These are phyloP conservation scores for Zalaria obscura DNA, from an alignment of 2,329 filamentous ascomycete genomes.

Conservation along the genomic window DNA sequence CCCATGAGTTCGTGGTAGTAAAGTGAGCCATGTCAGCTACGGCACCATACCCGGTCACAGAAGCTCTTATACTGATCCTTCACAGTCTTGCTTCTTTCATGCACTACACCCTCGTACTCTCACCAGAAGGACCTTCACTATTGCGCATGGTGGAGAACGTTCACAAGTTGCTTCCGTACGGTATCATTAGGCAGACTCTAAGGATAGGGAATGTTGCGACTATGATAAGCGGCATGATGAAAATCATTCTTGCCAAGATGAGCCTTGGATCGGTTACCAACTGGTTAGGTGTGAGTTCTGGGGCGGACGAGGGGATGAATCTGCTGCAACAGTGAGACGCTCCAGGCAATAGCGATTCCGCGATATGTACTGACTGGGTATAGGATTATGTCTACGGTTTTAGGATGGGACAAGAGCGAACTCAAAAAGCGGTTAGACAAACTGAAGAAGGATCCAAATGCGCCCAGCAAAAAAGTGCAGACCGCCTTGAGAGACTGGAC, in stretches of 20 bases:
- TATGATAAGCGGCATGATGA: constrained; percentile 66
- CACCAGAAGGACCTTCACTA: constrained; percentile 61
- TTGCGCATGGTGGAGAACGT: constrained; percentile 56
- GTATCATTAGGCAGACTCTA: constrained; percentile 57
- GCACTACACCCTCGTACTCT: constrained; percentile 59
- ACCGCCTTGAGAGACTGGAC: constrained; percentile 47
- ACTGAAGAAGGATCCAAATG: constrained; percentile 48
- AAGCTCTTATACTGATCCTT: neutral
- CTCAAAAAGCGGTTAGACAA: constrained; percentile 51
- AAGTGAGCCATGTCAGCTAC: constrained; percentile 38
- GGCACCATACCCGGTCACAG: constrained; percentile 1
- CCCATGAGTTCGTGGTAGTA: constrained; percentile 54
- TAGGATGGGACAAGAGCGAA: constrained; percentile 59
- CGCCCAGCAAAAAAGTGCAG: constrained; percentile 46
- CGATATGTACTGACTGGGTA: neutral
- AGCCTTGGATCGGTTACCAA: constrained; percentile 62
- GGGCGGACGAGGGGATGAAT: constrained; percentile 67
- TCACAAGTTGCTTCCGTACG: constrained; percentile 56
- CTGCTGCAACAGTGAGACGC: constrained; percentile 46
- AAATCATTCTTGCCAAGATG: constrained; percentile 61
- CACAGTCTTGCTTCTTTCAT: constrained; percentile 56
- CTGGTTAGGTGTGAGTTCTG: constrained; percentile 60
- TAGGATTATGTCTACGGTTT: constrained; percentile 59
- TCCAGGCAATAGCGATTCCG: neutral
- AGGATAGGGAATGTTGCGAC: constrained; percentile 65